Evolutionary conservation across 805 yeast genomes (phyloP), one percentile per base, ranked within the genome.

Genomic region (Metschnikowia rubicola): DNA sequence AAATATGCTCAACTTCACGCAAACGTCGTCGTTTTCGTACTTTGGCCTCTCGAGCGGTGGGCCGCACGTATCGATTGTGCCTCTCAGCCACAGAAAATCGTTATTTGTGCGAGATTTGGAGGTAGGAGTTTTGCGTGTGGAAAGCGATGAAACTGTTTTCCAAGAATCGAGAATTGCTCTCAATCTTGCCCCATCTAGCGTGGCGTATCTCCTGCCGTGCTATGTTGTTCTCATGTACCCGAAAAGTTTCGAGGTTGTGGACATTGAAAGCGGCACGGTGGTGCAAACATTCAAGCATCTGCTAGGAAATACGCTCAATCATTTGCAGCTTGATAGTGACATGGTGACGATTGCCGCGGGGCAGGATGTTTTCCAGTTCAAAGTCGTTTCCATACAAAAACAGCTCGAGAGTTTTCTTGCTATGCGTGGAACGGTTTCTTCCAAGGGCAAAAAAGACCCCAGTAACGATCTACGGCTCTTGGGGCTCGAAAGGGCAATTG

Each of bases 371-470:
- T 51, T 64, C 7, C 69, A 65, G 38, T 70, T 70, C 50, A 60
- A 58, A 28, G 52, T 65, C 2, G 38, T 58, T 10, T 56, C 59
- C 6, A 59, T 54, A 37, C 68, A 69, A 44, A 61, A 60, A 30
- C 75, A 71, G 47, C 59, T 71, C 11, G 70, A 68, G 32, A 73
- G 69, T 41, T 71, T 59, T 44, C 53, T 70, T 21, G 58, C 60
- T 10, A 55, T 62, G 11, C 49, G 56, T 6, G 57, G 54, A 4
- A 29, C 43, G 10, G 56, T 55, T 3, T 40, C 52, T 1, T 30
- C 52, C 1, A 54, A 53, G 19, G 53, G 46, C 30, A 44, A 49
- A 11, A 60, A 54, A 31, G 70, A 65, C 35, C 65, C 67, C 5
- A 44, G 42, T 3, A 55, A 60, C 32, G 74, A 70, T 48, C 47